Base-by-base conservation (phyloP, 2,329 filamentous ascomycete species). In the Aspergillus aculeatinus region DNA sequence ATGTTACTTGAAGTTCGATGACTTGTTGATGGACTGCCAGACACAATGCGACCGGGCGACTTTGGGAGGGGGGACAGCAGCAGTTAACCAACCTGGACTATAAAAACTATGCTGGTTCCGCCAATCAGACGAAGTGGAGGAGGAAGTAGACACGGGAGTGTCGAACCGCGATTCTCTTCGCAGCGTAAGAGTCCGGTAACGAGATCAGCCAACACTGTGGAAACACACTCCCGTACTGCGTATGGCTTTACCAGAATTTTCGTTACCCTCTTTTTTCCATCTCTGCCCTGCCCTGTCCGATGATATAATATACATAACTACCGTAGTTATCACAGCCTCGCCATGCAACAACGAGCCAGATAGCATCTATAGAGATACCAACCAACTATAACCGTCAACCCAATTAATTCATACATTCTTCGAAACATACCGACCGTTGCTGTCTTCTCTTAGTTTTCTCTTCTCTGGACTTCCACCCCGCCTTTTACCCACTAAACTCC, bases 361-460 rank as follows among this genome's bases (percentile, higher is more conserved):
- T 7, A 7, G 16, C 4, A 44, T 44, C 14, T 44, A 44, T 16
- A 35, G 16, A 35, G 11, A 16, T 35, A 35, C 16, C 14, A 19
- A 44, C 14, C 14, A 12, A 35, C 33, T 16, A 35, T 35, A 12
- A 12, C 33, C 33, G 33, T 35, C 12, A 35, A 35, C 39, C 14
- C 31, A 33, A 39, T 53, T 35, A 25, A 16, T 16, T 29, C 53
- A 60, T 16, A 50, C 58, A 60, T 60, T 60, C 58, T 44, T 39
- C 39, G 27, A 49, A 53, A 44, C 53, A 57, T 57, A 57, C 49
- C 58, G 35, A 39, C 57, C 48, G 60, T 59, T 59, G 57, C 56
- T 48, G 49, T 51, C 54, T 31, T 39, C 33, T 35, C 4, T 11
- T 12, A 35, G 12, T 35, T 4, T 35, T 4, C 23, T 23, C 23